Evolutionary conservation across 139 green algal species (phyloP).

Genomic region (Picochlorum costavermella): DNA sequence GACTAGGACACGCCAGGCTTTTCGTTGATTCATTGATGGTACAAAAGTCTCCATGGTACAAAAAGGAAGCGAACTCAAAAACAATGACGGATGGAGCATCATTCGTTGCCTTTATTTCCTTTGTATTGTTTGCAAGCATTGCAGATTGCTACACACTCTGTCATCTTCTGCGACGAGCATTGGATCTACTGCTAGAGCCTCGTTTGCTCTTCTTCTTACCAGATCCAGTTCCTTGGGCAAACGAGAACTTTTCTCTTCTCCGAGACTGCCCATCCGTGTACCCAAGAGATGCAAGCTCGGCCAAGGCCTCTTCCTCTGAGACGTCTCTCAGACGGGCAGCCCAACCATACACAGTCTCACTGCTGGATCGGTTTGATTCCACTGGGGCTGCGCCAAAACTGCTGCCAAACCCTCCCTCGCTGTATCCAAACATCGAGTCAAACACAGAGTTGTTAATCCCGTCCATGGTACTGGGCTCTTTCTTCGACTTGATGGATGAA

Average conservation of each 20-base stretch:
- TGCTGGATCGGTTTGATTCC: neutral
- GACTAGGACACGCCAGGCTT: no score
- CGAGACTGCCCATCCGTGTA: constrained; percentile 13
- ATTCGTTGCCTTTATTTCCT: no score
- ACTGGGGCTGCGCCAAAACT: neutral
- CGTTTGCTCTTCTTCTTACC: constrained; percentile 19
- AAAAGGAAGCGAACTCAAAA: no score
- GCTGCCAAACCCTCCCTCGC: constrained; percentile 14
- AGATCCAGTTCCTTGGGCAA: constrained; percentile 10
- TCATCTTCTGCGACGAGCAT: neutral
- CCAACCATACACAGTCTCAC: constrained; percentile 43
- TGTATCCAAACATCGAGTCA: constrained; percentile 37
- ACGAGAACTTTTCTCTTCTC: constrained; percentile 7
- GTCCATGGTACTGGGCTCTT: constrained; percentile 1
- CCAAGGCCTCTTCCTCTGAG: constrained; percentile 41
- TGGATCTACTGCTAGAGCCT: neutral
- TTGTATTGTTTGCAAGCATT: no score
- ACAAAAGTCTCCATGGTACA: no score
- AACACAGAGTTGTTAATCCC: constrained; percentile 23
- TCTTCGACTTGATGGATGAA: neutral
- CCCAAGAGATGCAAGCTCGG: constrained; percentile 30
- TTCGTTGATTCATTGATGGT: no score
- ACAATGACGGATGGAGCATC: no score
- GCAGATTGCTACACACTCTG: neutral
- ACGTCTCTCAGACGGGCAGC: constrained; percentile 37